Base-by-base conservation (phyloP, 2,329 filamentous ascomycete genomes). In the Eutypella sp. region DNA sequence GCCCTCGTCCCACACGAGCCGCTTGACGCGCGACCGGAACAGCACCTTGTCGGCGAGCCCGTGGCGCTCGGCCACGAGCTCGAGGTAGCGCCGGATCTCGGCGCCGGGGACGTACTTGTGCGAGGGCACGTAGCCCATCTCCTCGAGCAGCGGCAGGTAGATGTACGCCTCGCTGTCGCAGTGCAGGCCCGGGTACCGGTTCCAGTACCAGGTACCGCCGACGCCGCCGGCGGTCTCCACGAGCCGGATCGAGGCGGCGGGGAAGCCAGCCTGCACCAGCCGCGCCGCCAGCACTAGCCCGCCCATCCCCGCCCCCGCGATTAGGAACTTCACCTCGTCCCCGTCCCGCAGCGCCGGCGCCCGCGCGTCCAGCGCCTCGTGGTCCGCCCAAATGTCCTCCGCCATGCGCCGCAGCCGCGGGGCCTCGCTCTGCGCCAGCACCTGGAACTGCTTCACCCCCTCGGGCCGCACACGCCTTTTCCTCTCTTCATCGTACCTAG, bases 131-230 rank as follows among this genome's bases (percentile, higher is more conserved):
- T 80, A 82, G 0, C 73, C 73, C 2, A 70, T 80, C 59, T 83
- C 78, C 48, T 84, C 79, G 2, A 84, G 67, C 11, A 81, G 60
- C 3, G 79, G 79, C 62, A 83, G 61, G 54, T 84, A 84, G n/a
- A 72, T 67, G 52, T 78, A 81, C 42, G 70, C 69, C 59, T 85
- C 81, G 3, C 81, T 63, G 53, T 85, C 81, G 55, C 79, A 84
- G 51, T 68, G 67, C 7, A 75, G 56, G 0, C 72, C 73, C 0
- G 73, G 73, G 46, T 74, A 78, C 0, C 71, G 61, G 48, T 76
- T 75, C 69, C 73, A 76, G 47, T 72, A 75, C 74, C 74, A 78
- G 0, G 72, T 75, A 10, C 74, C 74, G 3, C 74, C 74, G 22
- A 73, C 67, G 4, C 69, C 72, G 9, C 69, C 70, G 2, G 66